Percentiles rank a stretch among this genome's conserved stretches.
phyloP scores from a whole-genome alignment of 2,329 filamentous ascomycete genomes.

The Juglanconis sp. region DNA sequence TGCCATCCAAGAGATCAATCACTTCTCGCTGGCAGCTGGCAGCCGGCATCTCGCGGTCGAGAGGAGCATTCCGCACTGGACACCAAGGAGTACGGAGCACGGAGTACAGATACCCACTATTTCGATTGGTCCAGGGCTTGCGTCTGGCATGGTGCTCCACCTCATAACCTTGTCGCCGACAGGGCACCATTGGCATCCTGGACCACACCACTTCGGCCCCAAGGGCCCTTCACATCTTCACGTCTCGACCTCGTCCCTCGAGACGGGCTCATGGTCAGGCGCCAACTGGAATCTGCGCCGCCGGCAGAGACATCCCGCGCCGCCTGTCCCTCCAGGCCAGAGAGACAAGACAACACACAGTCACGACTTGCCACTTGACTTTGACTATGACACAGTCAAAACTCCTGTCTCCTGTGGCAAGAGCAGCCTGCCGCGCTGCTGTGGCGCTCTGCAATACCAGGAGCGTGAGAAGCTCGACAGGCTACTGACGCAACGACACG shows the following conservation, averaged over 20 bases:
- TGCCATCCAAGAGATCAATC: background rate
- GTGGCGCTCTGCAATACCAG: too few relatives aligned
- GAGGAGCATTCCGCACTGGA: background rate
- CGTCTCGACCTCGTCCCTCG: background rate
- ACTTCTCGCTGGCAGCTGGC: conserved; percentile 8
- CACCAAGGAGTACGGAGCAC: background rate
- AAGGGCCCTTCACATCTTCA: background rate
- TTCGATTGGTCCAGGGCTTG: conserved; percentile 1
- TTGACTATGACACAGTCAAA: too few relatives aligned
- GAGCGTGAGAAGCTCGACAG: too few relatives aligned
- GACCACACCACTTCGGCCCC: background rate
- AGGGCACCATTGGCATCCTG: conserved; percentile 18
- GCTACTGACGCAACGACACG: too few relatives aligned
- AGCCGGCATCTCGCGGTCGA: conserved; percentile 5
- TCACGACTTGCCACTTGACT: background rate
- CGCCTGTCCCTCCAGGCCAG: too few relatives aligned
- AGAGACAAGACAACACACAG: background rate
- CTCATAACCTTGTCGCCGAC: conserved; percentile 6
- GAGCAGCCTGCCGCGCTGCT: too few relatives aligned
- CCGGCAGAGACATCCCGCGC: too few relatives aligned
- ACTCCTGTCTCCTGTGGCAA: too few relatives aligned
- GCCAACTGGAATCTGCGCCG: too few relatives aligned
- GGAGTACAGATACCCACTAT: background rate
- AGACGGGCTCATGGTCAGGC: too few relatives aligned
- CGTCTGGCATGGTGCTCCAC: conserved; percentile 13